Percentiles rank a stretch among this genome's conserved stretches.
phyloP scores from a whole-genome alignment of 441 rosid species.

The Populus trichocarpa region DNA sequence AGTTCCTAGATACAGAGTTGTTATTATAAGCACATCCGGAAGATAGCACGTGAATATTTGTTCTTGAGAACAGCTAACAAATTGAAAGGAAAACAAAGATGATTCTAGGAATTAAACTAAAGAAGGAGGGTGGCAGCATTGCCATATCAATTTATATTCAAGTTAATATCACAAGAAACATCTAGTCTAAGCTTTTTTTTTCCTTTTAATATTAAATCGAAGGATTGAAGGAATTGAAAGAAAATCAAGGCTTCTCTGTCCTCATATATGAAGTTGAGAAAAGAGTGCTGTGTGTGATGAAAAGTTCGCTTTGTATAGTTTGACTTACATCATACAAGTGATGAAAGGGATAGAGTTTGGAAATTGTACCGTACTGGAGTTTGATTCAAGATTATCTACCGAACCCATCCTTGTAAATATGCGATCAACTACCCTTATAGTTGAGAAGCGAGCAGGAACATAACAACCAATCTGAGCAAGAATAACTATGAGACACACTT shows the following conservation, averaged over 20 bases:
- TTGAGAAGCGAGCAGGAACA: conserved; percentile 87
- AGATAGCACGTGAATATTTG: neutral
- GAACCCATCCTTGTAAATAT: conserved; percentile 98
- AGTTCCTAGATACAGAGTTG: no score
- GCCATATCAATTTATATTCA: neutral
- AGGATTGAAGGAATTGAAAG: neutral
- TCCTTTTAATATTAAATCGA: neutral
- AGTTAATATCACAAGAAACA: no score
- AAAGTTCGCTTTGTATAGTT: neutral
- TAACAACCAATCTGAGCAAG: conserved; percentile 98
- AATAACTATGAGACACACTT: conserved; percentile 87
- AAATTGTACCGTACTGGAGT: conserved; percentile 83
- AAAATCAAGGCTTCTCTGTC: neutral
- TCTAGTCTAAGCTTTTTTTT: neutral
- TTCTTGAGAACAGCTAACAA: neutral
- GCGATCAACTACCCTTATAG: conserved; percentile 84
- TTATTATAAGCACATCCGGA: no score
- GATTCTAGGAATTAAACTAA: neutral
- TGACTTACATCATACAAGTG: conserved; percentile 2
- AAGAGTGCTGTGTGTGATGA: neutral
- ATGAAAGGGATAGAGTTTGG: conserved; percentile 13
- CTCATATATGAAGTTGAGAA: neutral
- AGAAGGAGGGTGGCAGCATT: neutral
- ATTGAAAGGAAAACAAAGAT: neutral
- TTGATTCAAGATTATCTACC: conserved; percentile 82